Percentiles rank a stretch among this genome's conserved stretches.
Evolutionary conservation across 345 rosid genomes (phyloP).

Genomic region (Durio zibethinus): DNA sequence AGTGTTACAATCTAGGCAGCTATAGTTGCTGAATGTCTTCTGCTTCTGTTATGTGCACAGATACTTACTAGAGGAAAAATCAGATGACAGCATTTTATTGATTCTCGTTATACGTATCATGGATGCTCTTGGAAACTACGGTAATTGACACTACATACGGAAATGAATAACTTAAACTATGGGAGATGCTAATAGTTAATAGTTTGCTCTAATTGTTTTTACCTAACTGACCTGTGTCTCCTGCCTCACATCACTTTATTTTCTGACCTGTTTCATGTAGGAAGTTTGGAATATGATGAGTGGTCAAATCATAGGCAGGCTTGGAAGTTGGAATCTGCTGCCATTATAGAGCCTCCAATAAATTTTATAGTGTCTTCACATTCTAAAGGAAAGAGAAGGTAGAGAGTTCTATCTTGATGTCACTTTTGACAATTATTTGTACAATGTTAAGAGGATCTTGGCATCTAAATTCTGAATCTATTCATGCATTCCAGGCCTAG

Average conservation of each 20-base stretch:
- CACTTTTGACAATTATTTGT: slow-evolving; percentile 10
- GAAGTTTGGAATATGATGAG: slow-evolving; percentile 92
- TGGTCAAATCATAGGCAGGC: slow-evolving; percentile 98
- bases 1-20: not conserved
- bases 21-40: slow-evolving; percentile 22
- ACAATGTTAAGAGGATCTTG: slow-evolving; percentile 3
- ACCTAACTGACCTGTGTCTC: slow-evolving; percentile 4
- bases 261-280: slow-evolving; percentile 35
- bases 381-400: slow-evolving; percentile 93
- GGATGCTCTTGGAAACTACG: slow-evolving; percentile 94
- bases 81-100: slow-evolving; percentile 96
- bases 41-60: slow-evolving; percentile 40
- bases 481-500: slow-evolving; percentile 66
- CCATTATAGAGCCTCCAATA: slow-evolving; percentile 88
- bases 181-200: not conserved
- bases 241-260: slow-evolving; percentile 6
- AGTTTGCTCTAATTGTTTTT: slow-evolving; percentile 1
- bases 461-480: slow-evolving; percentile 10
- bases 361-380: slow-evolving; percentile 82
- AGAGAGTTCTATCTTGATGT: slow-evolving; percentile 12
- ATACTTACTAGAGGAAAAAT: slow-evolving; percentile 81
- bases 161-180: slow-evolving; percentile 13
- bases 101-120: slow-evolving; percentile 79
- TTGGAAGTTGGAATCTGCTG: slow-evolving; percentile 98
- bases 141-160: slow-evolving; percentile 40